Evolutionary conservation across 2,329 filamentous ascomycete species (phyloP).

Genomic region (Rosellinia necatrix): DNA sequence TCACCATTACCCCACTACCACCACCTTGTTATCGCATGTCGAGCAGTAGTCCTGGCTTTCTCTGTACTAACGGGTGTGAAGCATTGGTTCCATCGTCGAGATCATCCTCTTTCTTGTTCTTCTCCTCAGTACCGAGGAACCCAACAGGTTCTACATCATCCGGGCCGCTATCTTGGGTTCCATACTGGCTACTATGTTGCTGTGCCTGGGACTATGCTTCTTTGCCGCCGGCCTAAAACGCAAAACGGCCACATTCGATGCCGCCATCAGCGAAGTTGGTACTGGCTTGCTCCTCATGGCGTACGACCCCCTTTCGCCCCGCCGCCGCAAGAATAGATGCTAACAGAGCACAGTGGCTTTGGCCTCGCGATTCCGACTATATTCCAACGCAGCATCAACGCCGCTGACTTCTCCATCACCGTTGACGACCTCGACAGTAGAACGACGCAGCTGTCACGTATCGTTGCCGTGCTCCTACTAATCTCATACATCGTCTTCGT

Average conservation of each 20-base stretch:
- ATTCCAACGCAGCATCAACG: constrained; percentile 55
- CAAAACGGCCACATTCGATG: constrained; percentile 72
- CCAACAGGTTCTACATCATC: constrained; percentile 68
- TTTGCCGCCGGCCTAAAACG: constrained; percentile 73
- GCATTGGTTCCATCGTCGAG: constrained; percentile 75
- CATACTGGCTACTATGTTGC: constrained; percentile 78
- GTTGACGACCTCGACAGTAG: constrained; percentile 51
- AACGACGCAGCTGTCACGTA: constrained; percentile 69
- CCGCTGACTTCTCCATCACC: constrained; percentile 33
- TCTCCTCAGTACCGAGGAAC: constrained; percentile 50
- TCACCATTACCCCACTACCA: constrained; percentile 32
- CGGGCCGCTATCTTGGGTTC: constrained; percentile 83
- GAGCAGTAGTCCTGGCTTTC: too few species aligned
- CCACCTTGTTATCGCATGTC: constrained; percentile 33
- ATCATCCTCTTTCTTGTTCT: constrained; percentile 83
- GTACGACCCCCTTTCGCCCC: constrained; percentile 51
- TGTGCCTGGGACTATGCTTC: constrained; percentile 82
- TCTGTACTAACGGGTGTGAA: constrained; percentile 31
- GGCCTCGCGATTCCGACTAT: constrained; percentile 59
- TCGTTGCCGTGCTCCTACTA: constrained; percentile 72
- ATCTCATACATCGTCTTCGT: constrained; percentile 70
- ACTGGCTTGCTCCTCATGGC: constrained; percentile 78
- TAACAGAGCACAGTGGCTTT: constrained; percentile 46
- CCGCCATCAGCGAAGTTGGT: constrained; percentile 78
- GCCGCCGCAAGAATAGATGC: constrained; percentile 37